Base-by-base conservation (phyloP, 495 filamentous ascomycete genomes). In the Penicillium alfredii region DNA sequence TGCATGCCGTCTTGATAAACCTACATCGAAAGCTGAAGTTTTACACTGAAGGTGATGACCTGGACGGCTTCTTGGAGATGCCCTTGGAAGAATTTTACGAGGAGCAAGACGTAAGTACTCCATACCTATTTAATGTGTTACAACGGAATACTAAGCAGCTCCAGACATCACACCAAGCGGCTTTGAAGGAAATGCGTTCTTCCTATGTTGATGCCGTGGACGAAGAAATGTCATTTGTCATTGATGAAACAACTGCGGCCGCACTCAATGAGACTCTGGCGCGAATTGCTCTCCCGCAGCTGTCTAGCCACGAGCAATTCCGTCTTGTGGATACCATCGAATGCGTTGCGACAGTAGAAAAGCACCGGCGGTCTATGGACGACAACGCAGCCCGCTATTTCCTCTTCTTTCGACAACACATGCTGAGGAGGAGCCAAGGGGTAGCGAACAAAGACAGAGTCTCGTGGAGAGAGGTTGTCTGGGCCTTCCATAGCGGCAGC, bases 391-490 rank as follows among this genome's bases (percentile, higher is more conserved):
- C 85, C n/a, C 76, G 85, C 23, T 97, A 86, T 60, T 74, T 95
- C 59, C 68, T 95, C 15, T 93, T 92, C 58, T 94, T 93, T 66
- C 73, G 85, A 10, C 86, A 94, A 44, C 80, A 92, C 55, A 81
- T 79, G 37, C 65, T 97, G 22, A 74, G 81, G 19, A 81, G 73
- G 58, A 69, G 72, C 17, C 73, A 79, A 50, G 66, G 65, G n/a
- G 51, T 69, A 11, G 56, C 76, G 6, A 76, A 73, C 45, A 78
- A 77, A 53, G 74, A 79, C 4, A 70, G 77, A 12, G 77, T 96
- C 45, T 83, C 84, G 4, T 99, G 88, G 86, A 72, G 93, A 57
- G 90, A 96, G 51, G 90, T 94, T 39, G 81, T 83, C 30, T 97
- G 90, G 88, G 93, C 90, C 13, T 90, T 82, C 47, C 88, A 96